Percentiles rank a stretch among this genome's conserved stretches.
phyloP scores from a whole-genome alignment of 2,329 filamentous ascomycete species.

The Colletotrichum chrysophilum region DNA sequence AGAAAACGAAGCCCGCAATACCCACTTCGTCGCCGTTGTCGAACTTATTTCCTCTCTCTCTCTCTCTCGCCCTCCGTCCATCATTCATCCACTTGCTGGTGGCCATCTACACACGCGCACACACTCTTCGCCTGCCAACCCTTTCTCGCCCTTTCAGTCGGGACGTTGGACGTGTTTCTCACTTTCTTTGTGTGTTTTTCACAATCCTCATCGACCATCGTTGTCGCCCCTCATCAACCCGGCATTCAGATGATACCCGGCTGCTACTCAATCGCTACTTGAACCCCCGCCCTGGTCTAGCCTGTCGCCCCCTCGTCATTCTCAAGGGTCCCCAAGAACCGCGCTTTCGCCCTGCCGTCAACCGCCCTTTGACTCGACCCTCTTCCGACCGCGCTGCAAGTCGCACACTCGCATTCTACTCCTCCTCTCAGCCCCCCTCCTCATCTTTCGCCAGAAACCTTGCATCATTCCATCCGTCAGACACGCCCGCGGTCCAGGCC shows the following conservation, averaged over 20 bases:
- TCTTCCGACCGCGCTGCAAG: neutral
- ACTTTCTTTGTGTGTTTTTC: neutral
- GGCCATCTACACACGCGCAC: neutral
- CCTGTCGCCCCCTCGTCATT: constrained; percentile 18
- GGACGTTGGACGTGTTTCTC: neutral
- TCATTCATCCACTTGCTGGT: neutral
- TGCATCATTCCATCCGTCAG: constrained; percentile 12
- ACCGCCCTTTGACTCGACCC: constrained; percentile 13
- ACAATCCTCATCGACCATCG: neutral
- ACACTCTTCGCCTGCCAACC: neutral
- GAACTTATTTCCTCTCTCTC: neutral
- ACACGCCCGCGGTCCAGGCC: constrained; percentile 4
- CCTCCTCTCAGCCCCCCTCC: neutral
- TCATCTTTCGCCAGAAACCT: constrained; percentile 8
- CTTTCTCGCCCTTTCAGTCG: neutral
- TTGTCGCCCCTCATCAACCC: neutral
- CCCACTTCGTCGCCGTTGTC: neutral
- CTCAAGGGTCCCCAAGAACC: constrained; percentile 10
- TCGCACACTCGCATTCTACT: neutral
- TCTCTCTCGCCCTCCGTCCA: neutral
- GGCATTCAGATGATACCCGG: neutral
- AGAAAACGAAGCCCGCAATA: neutral
- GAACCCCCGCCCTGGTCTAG: neutral
- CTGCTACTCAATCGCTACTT: neutral
- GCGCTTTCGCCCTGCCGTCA: constrained; percentile 12